Evolutionary conservation across 2,329 filamentous ascomycete genomes (phyloP).

Genomic region (Cercospora brassicicola): DNA sequence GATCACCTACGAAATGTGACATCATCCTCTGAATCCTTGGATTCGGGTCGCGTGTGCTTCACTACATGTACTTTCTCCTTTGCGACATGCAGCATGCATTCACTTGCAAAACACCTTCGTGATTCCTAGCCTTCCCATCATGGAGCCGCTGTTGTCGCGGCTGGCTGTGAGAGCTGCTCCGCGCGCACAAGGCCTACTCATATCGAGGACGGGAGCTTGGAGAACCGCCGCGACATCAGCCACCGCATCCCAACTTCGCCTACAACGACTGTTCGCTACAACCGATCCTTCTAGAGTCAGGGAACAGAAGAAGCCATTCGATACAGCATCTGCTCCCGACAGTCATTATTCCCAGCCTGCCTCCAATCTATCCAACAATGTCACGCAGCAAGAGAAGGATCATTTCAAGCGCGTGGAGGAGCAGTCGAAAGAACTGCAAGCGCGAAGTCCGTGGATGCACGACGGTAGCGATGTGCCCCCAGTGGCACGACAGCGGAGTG

Average conservation of each 20-base stretch:
- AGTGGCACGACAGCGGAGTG: constrained; percentile 52
- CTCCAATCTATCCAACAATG: constrained; percentile 45
- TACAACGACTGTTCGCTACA: constrained; percentile 16
- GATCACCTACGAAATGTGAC: neutral
- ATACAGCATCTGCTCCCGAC: constrained; percentile 28
- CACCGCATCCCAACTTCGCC: constrained; percentile 6
- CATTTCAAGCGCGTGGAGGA: constrained; percentile 47
- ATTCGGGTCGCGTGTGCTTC: constrained; percentile 2
- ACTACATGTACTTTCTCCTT: neutral
- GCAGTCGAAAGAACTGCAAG: constrained; percentile 56
- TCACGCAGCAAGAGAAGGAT: constrained; percentile 49
- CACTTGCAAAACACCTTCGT: neutral
- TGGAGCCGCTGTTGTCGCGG: constrained; percentile 36
- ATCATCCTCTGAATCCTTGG: neutral
- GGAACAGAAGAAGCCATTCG: constrained; percentile 24
- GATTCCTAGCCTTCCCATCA: constrained; percentile 6
- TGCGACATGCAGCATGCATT: neutral
- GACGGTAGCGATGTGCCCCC: constrained; percentile 61
- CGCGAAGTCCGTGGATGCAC: constrained; percentile 65
- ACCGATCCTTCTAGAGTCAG: constrained; percentile 10
- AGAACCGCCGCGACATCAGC: constrained; percentile 17
- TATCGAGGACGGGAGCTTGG: constrained; percentile 15
- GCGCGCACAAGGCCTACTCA: constrained; percentile 7
- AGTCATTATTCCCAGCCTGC: constrained; percentile 40
- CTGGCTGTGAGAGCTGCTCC: constrained; percentile 31